Percentiles rank a stretch among this genome's conserved stretches.
phyloP scores from a whole-genome alignment of 257 asterid species.

The Nicotiana otophora region DNA sequence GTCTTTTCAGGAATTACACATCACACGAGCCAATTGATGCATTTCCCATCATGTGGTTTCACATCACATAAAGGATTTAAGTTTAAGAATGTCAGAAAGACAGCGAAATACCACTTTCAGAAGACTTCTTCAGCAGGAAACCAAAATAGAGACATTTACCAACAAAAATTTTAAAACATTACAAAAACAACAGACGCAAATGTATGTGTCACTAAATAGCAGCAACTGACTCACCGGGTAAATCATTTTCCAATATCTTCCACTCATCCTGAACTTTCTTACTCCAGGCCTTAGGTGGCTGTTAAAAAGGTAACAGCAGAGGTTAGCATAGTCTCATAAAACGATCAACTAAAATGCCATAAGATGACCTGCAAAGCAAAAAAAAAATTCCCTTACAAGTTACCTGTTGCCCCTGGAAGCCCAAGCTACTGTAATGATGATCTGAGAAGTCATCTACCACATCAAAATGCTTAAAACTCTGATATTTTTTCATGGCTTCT shows the following conservation, averaged over 20 bases:
- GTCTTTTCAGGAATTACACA: not conserved
- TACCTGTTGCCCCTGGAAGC: constrained; percentile 42
- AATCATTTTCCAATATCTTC: constrained; percentile 50
- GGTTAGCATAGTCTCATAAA: not conserved
- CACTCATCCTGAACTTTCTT: constrained; percentile 57
- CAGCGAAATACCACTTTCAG: not conserved
- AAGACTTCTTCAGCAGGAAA: not conserved
- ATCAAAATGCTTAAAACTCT: constrained; percentile 40
- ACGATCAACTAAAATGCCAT: not conserved
- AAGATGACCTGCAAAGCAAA: not conserved
- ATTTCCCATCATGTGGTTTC: not conserved
- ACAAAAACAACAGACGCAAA: not conserved
- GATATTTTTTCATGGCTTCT: constrained; percentile 27
- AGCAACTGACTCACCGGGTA: constrained; percentile 39
- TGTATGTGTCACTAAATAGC: not conserved
- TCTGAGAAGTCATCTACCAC: constrained; percentile 43
- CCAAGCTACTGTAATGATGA: constrained; percentile 37
- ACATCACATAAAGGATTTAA: too few species aligned
- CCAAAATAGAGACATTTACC: not conserved
- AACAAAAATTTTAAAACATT: too few species aligned
- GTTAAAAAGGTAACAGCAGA: constrained; percentile 8
- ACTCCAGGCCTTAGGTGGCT: constrained; percentile 50
- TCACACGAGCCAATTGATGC: not conserved
- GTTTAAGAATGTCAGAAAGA: not conserved
- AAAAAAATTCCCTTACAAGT: not conserved